These are phyloP conservation scores for Articulospora tetracladia DNA, from an alignment of 495 filamentous ascomycete species.

Conservation along the genomic window DNA sequence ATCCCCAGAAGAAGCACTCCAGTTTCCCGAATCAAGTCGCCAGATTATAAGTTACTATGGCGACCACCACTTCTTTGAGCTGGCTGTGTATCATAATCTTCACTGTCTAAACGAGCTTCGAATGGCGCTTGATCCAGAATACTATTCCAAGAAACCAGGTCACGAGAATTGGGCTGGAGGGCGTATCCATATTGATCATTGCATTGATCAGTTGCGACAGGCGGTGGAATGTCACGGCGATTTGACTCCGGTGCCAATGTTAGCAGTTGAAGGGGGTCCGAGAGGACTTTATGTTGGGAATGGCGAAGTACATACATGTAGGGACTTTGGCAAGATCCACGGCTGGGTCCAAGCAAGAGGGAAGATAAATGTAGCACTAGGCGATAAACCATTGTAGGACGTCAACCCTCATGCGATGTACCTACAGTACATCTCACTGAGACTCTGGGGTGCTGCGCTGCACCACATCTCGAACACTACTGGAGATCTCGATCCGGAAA, in stretches of 20 bases:
- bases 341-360: background rate
- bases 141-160: background rate
- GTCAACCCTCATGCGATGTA: no score
- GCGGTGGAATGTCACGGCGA: conserved; percentile 20
- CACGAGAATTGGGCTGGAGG: background rate
- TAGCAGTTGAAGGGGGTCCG: background rate
- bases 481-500: no score
- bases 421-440: no score
- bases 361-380: background rate
- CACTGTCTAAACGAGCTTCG: background rate
- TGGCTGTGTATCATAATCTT: background rate
- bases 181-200: conserved; percentile 12
- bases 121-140: background rate
- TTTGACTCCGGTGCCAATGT: conserved; percentile 2
- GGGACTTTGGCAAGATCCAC: background rate
- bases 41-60: background rate
- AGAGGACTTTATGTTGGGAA: background rate
- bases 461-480: no score
- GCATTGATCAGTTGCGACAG: conserved; percentile 21
- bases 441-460: no score
- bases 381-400: no score
- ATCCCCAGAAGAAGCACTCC: background rate
- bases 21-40: background rate
- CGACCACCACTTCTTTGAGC: background rate
- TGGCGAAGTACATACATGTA: background rate